phyloP scores from a whole-genome alignment of 2,329 filamentous ascomycete genomes.

The Arthrobotrys conoides region DNA sequence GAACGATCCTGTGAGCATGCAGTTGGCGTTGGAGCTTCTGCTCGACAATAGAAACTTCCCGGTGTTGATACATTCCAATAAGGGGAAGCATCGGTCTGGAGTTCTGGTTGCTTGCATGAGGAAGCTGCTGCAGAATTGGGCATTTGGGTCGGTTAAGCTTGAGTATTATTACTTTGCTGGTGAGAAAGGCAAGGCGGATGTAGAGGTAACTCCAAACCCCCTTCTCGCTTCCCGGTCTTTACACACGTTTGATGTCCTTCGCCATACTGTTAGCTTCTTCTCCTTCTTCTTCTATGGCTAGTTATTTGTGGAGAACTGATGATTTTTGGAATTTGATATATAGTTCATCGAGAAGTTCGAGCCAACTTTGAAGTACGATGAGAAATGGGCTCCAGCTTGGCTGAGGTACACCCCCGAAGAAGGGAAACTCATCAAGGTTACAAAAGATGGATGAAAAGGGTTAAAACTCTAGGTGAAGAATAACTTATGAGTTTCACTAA shows the following conservation, averaged over 20 bases:
- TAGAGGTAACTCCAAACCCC: slow-evolving; percentile 61
- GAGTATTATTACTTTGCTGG: slow-evolving; percentile 64
- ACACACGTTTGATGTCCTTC: no score
- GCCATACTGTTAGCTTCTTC: no score
- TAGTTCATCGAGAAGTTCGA: slow-evolving; percentile 64
- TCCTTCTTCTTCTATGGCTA: background rate
- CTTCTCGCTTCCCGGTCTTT: background rate
- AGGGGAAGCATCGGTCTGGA: slow-evolving; percentile 64
- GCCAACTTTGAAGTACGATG: slow-evolving; percentile 62
- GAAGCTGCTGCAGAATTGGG: slow-evolving; percentile 63
- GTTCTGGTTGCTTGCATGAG: slow-evolving; percentile 64
- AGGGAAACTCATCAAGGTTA: slow-evolving; percentile 32
- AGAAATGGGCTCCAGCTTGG: slow-evolving; percentile 61
- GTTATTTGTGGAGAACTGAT: slow-evolving; percentile 9
- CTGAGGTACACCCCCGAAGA: slow-evolving; percentile 44
- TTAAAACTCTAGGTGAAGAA: background rate
- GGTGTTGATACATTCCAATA: slow-evolving; percentile 64
- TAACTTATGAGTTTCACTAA: background rate
- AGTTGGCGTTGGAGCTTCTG: slow-evolving; percentile 60
- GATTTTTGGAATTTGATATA: background rate
- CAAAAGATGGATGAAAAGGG: slow-evolving; percentile 21
- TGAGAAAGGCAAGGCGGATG: slow-evolving; percentile 64
- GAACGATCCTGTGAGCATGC: slow-evolving; percentile 62
- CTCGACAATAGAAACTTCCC: slow-evolving; percentile 63
- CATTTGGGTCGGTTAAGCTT: slow-evolving; percentile 62